phyloP scores from a whole-genome alignment of 148 eudicot species.

The Chenopodium album region DNA sequence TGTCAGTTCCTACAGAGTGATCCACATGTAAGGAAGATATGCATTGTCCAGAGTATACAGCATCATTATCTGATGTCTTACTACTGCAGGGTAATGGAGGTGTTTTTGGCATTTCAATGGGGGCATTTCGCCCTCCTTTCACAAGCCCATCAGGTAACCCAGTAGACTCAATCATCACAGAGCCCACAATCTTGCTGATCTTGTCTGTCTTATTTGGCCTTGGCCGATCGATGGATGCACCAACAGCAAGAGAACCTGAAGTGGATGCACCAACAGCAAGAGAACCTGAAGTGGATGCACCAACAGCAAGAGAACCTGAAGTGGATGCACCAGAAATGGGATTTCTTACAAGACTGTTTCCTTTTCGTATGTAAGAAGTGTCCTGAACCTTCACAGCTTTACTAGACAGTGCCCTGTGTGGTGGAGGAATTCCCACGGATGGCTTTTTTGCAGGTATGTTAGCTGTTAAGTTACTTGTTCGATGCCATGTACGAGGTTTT shows the following conservation, averaged over 20 bases:
- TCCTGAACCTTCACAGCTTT: slow-evolving; percentile 31
- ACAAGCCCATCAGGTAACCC: slow-evolving; percentile 23
- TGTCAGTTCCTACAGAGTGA: slow-evolving; percentile 31
- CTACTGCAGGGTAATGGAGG: slow-evolving; percentile 42
- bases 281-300: slow-evolving; percentile 32
- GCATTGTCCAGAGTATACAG: slow-evolving; percentile 26
- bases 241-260: neutral
- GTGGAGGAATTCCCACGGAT: slow-evolving; percentile 34
- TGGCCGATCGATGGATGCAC: slow-evolving; percentile 32
- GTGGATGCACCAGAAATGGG: slow-evolving; percentile 34
- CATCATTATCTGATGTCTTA: slow-evolving; percentile 30
- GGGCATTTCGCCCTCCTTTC: slow-evolving; percentile 28
- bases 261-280: slow-evolving; percentile 13
- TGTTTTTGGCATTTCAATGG: slow-evolving; percentile 47
- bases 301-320: slow-evolving; percentile 29
- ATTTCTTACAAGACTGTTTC: slow-evolving; percentile 81
- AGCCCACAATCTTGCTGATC: slow-evolving; percentile 10
- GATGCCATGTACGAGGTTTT: slow-evolving; percentile 78
- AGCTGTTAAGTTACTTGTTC: slow-evolving; percentile 42
- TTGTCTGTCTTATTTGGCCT: slow-evolving; percentile 26
- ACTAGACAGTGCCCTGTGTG: slow-evolving; percentile 31
- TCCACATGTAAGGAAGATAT: slow-evolving; percentile 36
- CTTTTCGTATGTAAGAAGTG: slow-evolving; percentile 75
- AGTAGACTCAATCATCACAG: slow-evolving; percentile 16
- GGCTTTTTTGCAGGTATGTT: slow-evolving; percentile 35